Base-by-base conservation (phyloP, 2,329 filamentous ascomycete genomes). In the Colletotrichum limetticola region DNA sequence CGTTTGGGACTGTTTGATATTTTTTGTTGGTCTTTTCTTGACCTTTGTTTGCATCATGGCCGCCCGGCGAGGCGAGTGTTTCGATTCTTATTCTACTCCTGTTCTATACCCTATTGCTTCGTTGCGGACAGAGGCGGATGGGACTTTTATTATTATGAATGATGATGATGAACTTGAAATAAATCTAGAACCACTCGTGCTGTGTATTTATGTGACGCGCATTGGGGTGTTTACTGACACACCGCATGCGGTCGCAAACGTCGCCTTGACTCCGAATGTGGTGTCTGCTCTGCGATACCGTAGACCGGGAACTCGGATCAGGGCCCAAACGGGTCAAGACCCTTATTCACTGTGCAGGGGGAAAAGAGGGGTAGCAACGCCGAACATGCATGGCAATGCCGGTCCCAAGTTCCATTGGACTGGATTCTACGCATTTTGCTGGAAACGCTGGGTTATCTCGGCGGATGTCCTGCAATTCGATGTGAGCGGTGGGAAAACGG, bases 101-200 rank as follows among this genome's bases (percentile, higher is more conserved):
- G 62, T 32, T 55, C 49, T 65, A 65, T 65, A 65, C 62, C 62
- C 62, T 14, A 56, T 64, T 64, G 49, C 61, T 37, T 49, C 24
- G 53, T 32, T 30, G 14, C 22, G 42, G 42, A 52, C 28, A 52
- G 60, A 63, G 60, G 49, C 60, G 42, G 60, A 63, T 53, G 49
- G 42, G 28, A 46, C 30, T 28, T 60, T 49, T 49, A 9, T 49
- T 22, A 49, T 22, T 19, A 53, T 11, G 60, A 63, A 52, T 63
- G 60, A 52, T 19, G 60, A 53, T 52, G 26, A 30, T 3, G 11
- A 52, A 37, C 46, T 62, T 35, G 37, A n/a, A 53, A 16, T 11
- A n/a, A 1, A 1, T 16, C 14, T 19, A 9, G 6, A 5, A 8
- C 1, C 19, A 19, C 7, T 8, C 19, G 19, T 49, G 19, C 2